These are phyloP conservation scores for Colletotrichum siamense DNA, from an alignment of 2,329 filamentous ascomycete genomes.

Conservation along the genomic window DNA sequence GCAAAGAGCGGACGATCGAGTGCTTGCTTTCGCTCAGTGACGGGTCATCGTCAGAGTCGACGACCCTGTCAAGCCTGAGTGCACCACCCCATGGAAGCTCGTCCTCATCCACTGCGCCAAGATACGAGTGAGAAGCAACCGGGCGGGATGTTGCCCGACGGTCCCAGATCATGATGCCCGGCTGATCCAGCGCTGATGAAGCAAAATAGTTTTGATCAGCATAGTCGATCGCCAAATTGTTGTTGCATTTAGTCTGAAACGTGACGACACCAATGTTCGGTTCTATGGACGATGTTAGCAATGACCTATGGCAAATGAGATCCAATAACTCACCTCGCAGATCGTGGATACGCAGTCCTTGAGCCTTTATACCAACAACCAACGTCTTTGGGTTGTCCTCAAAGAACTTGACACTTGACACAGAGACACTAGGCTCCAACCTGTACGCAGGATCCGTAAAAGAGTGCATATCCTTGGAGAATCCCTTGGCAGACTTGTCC, in stretches of 20 bases:
- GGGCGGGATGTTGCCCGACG: slow-evolving; percentile 65
- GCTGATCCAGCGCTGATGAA: slow-evolving; percentile 77
- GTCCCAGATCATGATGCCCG: slow-evolving; percentile 80
- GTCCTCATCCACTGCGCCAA: slow-evolving; percentile 64
- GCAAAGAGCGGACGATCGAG: slow-evolving; percentile 66
- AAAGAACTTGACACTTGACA: slow-evolving; percentile 85
- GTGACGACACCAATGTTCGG: slow-evolving; percentile 54
- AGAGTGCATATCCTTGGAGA: slow-evolving; percentile 52
- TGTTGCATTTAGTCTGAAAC: slow-evolving; percentile 72
- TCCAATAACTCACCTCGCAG: slow-evolving; percentile 63
- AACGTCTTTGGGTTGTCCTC: slow-evolving; percentile 77
- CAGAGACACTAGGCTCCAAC: slow-evolving; percentile 72
- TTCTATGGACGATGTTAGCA: slow-evolving; percentile 40
- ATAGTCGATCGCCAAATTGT: slow-evolving; percentile 79
- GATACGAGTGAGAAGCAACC: slow-evolving; percentile 58
- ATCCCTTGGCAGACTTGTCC: slow-evolving; percentile 53
- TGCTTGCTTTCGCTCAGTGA: slow-evolving; percentile 59
- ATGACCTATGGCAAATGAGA: slow-evolving; percentile 17
- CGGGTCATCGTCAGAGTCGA: slow-evolving; percentile 59
- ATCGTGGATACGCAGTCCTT: slow-evolving; percentile 79
- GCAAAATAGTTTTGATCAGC: slow-evolving; percentile 84
- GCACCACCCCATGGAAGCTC: slow-evolving; percentile 68
- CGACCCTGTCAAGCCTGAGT: slow-evolving; percentile 61
- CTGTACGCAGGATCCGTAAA: slow-evolving; percentile 63
- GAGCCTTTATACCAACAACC: slow-evolving; percentile 76